Percentiles rank a stretch among this genome's conserved stretches.
These are phyloP conservation scores for Metschnikowia lochheadii DNA, from an alignment of 805 yeast genomes.

Conservation along the genomic window DNA sequence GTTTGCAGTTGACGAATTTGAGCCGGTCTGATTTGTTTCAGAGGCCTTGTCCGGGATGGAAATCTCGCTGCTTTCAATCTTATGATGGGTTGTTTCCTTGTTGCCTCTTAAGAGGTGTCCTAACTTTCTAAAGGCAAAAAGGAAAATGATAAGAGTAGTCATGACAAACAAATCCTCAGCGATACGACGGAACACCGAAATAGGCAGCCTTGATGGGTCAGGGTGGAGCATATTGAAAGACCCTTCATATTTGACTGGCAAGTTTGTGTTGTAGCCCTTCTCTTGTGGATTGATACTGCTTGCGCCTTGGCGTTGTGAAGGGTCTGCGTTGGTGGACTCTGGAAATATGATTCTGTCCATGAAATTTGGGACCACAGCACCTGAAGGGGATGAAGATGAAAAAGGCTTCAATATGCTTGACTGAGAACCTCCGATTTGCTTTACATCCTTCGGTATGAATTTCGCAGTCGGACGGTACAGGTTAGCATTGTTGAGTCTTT, in stretches of 20 bases:
- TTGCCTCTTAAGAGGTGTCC: constrained; percentile 6
- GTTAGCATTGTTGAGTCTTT: constrained; percentile 26
- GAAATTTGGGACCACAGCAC: constrained; percentile 20
- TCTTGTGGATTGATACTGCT: background rate
- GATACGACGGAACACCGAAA: constrained; percentile 26
- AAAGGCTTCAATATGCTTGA: background rate
- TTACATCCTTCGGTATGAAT: constrained; percentile 18
- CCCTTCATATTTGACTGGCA: background rate
- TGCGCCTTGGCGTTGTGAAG: background rate
- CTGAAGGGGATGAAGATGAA: background rate
- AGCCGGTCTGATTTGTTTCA: background rate
- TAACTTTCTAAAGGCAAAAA: constrained; percentile 31
- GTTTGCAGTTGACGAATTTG: background rate
- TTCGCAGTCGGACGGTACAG: constrained; percentile 35
- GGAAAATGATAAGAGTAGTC: constrained; percentile 29
- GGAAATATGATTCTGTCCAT: constrained; percentile 38
- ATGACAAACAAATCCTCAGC: constrained; percentile 51
- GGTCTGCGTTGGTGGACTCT: constrained; percentile 5
- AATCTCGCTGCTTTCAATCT: background rate
- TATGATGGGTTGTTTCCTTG: background rate
- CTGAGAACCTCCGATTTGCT: constrained; percentile 24
- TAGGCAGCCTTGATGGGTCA: constrained; percentile 3
- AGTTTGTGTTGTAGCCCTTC: background rate
- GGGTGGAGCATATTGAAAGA: background rate
- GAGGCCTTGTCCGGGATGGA: background rate